Evolutionary conservation across 2,329 filamentous ascomycete species (phyloP).

Genomic region (Aspergillus ochraceus): DNA sequence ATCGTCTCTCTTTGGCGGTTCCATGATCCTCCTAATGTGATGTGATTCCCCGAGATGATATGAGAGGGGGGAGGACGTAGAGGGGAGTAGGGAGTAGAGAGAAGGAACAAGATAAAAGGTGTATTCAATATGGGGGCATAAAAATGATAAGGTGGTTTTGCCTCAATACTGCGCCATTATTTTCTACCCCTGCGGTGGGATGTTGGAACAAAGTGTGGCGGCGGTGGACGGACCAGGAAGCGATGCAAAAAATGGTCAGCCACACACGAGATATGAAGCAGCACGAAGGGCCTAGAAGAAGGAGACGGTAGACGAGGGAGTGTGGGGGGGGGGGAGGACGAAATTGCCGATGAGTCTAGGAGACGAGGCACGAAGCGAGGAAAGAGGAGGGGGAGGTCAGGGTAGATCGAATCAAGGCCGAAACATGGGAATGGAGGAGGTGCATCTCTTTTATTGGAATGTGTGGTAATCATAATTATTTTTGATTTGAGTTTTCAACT

Average conservation of each 20-base stretch:
- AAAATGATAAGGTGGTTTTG: neutral
- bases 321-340: no score
- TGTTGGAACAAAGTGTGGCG: slow-evolving; percentile 9
- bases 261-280: neutral
- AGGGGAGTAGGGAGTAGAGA: neutral
- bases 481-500: neutral
- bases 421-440: neutral
- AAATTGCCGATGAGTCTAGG: neutral
- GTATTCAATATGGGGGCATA: neutral
- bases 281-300: neutral
- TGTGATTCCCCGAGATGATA: neutral
- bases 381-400: neutral
- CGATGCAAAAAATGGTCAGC: neutral
- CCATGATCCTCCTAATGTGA: neutral
- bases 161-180: neutral
- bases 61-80: neutral
- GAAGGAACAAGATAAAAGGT: neutral
- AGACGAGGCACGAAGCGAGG: neutral
- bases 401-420: neutral
- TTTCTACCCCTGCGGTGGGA: neutral
- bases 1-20: slow-evolving; percentile 6
- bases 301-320: neutral
- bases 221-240: neutral
- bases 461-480: neutral
- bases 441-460: neutral